Conservation (phyloP, 352 stramenopile species). For the Globisporangium apiculatum region DNA sequence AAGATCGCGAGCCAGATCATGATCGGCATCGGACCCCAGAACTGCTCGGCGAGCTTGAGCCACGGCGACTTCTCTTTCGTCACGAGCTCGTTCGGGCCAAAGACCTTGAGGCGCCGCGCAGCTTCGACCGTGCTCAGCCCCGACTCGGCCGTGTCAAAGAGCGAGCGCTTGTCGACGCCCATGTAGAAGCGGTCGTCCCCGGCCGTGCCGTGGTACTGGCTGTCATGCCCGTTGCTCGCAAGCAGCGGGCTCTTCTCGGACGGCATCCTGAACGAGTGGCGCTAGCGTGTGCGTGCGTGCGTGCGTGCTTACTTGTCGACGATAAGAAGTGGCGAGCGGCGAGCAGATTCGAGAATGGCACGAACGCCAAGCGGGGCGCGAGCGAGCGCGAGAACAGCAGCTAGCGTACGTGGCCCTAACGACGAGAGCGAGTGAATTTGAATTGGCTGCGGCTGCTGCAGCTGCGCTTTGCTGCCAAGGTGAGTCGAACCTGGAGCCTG, state of each 20-base stretch:
- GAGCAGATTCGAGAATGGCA: neutral
- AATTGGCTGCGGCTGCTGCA: no score
- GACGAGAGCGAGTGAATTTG: no score
- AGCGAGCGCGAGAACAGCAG: no score
- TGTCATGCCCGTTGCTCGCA: slow-evolving; percentile 14
- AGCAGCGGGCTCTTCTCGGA: slow-evolving; percentile 61
- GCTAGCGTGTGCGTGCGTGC: no score
- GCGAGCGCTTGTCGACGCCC: slow-evolving; percentile 71
- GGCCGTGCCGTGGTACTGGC: neutral
- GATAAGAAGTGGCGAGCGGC: neutral
- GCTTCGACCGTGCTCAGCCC: slow-evolving; percentile 83
- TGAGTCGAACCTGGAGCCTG: no score
- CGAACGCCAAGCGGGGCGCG: neutral
- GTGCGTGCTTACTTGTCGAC: neutral
- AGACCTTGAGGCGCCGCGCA: slow-evolving; percentile 64
- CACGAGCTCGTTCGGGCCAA: slow-evolving; percentile 86
- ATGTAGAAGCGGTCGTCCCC: slow-evolving; percentile 64
- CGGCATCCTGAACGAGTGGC: slow-evolving; percentile 4
- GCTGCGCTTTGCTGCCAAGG: no score
- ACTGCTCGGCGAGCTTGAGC: slow-evolving; percentile 59
- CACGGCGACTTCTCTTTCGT: slow-evolving; percentile 37
- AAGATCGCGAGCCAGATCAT: slow-evolving; percentile 90
- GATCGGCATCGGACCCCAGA: slow-evolving; percentile 83
- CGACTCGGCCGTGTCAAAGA: slow-evolving; percentile 53
- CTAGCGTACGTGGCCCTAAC: no score